These are phyloP conservation scores for Durio zibethinus DNA, from an alignment of 345 rosid genomes.

Conservation along the genomic window DNA sequence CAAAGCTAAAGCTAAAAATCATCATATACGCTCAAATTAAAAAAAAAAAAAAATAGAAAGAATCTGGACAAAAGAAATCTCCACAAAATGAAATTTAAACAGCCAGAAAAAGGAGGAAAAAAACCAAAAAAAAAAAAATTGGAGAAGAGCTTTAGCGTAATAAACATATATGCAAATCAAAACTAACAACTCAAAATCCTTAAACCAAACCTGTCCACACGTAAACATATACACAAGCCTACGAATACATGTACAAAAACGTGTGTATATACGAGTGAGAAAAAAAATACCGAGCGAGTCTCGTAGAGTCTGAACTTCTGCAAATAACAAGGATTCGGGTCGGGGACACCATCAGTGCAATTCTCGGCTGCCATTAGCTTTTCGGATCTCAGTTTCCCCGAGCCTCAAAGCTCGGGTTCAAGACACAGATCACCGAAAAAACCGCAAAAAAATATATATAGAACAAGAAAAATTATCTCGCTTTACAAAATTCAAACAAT, in stretches of 20 bases:
- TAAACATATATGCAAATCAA: neutral
- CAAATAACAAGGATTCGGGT: conserved; percentile 39
- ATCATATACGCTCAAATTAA: neutral
- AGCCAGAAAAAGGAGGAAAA: neutral
- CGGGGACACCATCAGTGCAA: conserved; percentile 25
- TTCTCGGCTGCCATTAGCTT: conserved; percentile 37
- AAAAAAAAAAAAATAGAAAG: neutral
- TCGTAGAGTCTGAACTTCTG: conserved; percentile 86
- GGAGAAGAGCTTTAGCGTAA: neutral
- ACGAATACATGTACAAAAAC: neutral
- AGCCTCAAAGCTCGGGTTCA: conserved; percentile 38
- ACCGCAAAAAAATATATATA: conserved; percentile 7
- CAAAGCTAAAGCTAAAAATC: conserved; percentile 1
- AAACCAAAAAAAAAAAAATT: neutral
- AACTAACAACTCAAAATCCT: neutral
- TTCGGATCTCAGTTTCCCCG: conserved; percentile 37
- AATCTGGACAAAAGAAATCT: neutral
- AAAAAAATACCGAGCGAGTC: conserved; percentile 66
- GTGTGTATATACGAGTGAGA: neutral
- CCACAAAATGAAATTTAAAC: neutral
- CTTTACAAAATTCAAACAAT: conserved; percentile 6
- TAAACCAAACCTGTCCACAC: neutral
- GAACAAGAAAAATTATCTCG: neutral
- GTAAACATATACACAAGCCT: neutral
- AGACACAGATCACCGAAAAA: conserved; percentile 26